Base-by-base conservation (phyloP, 1,139 yeast genomes). In the Yamadazyma trypodendri region DNA sequence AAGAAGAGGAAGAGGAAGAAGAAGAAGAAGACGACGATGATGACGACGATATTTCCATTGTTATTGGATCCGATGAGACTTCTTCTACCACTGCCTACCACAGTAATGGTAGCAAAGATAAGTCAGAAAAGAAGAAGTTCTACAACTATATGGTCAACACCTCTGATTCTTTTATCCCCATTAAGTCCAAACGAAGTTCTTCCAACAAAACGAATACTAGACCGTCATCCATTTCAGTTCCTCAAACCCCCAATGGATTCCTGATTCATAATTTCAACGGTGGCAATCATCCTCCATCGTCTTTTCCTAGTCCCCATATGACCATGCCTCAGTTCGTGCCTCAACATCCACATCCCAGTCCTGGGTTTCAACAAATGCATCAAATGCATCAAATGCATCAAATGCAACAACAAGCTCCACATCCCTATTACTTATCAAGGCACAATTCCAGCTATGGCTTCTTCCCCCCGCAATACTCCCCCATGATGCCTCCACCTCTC, bases 11-110 rank as follows among this genome's bases (percentile, higher is more conserved):
- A 6, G 59, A 53, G 2, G 60, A 54, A 10, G 63, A 53, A 1
- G 64, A 51, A 2, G 63, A 55, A 2, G 61, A 57, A 3, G 67
- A 59, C 6, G 67, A 57, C 8, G 72, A 65, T 22, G 68, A 62
- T 12, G 74, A 68, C 22, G 74, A 69, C 32, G 73, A 68, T 33
- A 64, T 68, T 10, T 67, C 74, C 6, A 68, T 71, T 22, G 65
- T 71, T 30, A 68, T 70, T 43, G 69, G 65, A 21, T 58, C 72
- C 3, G 72, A 66, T 34, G 68, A 63, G 35, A 55, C 65, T 11
- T 46, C 62, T n/a, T 56, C 62, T 2, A 54, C 58, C 12, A 49
- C 54, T 11, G 55, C 54, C 14, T 52, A 48, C 31, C 54, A 49
- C 39, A 47, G 49, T 32, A 31, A 21, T 14, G 31, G 28, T 3